A percentile compares a stretch with the other conserved stretches of the same genome.
Evolutionary conservation across 306 rosid genomes (phyloP).

Genomic region (Echinosophora koreensis): DNA sequence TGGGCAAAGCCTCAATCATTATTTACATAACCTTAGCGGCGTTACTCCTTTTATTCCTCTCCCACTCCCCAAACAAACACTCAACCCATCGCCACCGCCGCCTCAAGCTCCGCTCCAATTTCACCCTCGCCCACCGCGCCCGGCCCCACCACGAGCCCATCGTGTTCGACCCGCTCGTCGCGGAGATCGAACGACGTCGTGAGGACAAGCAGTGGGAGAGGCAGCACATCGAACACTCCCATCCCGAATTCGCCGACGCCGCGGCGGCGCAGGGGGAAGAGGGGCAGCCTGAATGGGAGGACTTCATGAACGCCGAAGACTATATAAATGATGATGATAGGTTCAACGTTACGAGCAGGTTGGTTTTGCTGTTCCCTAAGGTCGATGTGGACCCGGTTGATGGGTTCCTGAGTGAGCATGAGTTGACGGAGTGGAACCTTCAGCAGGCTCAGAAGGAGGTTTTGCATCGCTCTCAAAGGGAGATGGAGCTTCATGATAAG

Average conservation of each 20-base stretch:
- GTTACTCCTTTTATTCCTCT: conserved; percentile 67
- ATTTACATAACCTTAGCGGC: conserved; percentile 63
- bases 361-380: conserved; percentile 79
- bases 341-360: conserved; percentile 83
- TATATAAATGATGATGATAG: conserved; percentile 81
- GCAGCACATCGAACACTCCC: conserved; percentile 68
- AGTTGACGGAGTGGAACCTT: conserved; percentile 87
- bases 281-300: conserved; percentile 93
- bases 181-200: conserved; percentile 88
- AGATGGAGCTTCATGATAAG: conserved; percentile 89
- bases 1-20: conserved; percentile 71
- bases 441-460: conserved; percentile 77
- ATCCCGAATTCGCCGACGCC: conserved; percentile 52
- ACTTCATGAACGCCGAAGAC: conserved; percentile 87
- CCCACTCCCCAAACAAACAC: conserved; percentile 61
- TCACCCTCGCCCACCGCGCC: conserved; percentile 52
- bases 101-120: conserved; percentile 91
- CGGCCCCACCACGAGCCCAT: conserved; percentile 55
- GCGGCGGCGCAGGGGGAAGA: conserved; percentile 72
- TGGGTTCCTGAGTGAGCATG: conserved; percentile 64
- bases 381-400: conserved; percentile 78
- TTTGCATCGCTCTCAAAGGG: conserved; percentile 78
- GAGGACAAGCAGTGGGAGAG: conserved; percentile 90
- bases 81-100: conserved; percentile 74
- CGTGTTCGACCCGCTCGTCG: conserved; percentile 88